Base-by-base conservation (phyloP, 306 rosid species). In the Neltuma alba region DNA sequence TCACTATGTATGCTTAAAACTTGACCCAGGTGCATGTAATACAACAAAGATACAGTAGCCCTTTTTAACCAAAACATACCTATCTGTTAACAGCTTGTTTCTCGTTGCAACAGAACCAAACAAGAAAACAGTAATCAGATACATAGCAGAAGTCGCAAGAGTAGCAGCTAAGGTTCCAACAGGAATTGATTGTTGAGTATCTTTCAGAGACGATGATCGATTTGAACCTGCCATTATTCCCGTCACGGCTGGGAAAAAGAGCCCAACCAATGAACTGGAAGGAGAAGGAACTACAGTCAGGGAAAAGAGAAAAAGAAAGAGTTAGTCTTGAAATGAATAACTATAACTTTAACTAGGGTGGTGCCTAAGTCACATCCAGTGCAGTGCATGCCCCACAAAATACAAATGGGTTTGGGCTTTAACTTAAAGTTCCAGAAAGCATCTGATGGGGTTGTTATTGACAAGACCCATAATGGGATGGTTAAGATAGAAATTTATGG, bases 201-300 rank as follows among this genome's bases (percentile, higher is more conserved):
- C 99, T 84, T 85, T 91, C 73, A 95, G 87, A 62, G 99, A 95
- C 42, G 98, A 91, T 61, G 98, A 95, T 85, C 99, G 89, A 84
- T 95, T 95, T 78, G 99, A 95, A 78, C 99, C 99, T 66, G 99
- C 99, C 99, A 95, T 95, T 80, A 95, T 95, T 85, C 99, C 99
- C 8, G 99, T 95, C 67, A 95, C 98, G 70, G 99, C 98, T 54
- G 99, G 99, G 89, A 95, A 95, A 88, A 93, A 95, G 81, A 95
- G 98, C 80, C 99, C 99, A 2, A 95, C 99, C 94, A 95, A 84
- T 75, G 99, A 93, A 90, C 99, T 95, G 93, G 65, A 67, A 38
- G 4, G 91, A 48, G 14, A 21, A 6, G 82, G 63, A 58, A 73
- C 52, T 20, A 55, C 28, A 64, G 78, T 83, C 76, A 85, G 81